Evolutionary conservation across 2,329 filamentous ascomycete species (phyloP).

Genomic region (Pyrenochaeta sp.): DNA sequence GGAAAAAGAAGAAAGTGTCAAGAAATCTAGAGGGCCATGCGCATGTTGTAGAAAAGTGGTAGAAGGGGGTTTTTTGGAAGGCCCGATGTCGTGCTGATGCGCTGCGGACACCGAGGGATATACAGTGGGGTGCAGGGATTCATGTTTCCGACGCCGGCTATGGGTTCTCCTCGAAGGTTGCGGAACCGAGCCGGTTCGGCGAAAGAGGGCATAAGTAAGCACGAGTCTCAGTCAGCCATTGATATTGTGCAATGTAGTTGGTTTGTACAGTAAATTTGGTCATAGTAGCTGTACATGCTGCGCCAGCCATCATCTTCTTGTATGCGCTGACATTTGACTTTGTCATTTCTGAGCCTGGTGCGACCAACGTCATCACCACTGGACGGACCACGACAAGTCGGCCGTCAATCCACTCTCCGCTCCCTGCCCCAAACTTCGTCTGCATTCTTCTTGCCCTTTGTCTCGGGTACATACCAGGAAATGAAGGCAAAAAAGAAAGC

Average conservation of each 20-base stretch:
- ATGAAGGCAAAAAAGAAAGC: conserved; percentile 76
- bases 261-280: not conserved
- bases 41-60: conserved; percentile 7
- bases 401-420: conserved; percentile 42
- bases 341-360: not conserved
- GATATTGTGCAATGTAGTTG: not conserved
- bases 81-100: not conserved
- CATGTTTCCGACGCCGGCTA: conserved; percentile 16
- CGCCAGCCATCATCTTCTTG: too few species aligned
- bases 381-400: too few species aligned
- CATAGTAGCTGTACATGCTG: not conserved
- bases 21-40: not conserved
- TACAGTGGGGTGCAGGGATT: not conserved
- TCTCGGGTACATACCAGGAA: conserved; percentile 80
- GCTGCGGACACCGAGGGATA: conserved; percentile 5
- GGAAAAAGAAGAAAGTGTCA: not conserved
- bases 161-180: conserved; percentile 22
- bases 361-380: not conserved
- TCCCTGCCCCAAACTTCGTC: conserved; percentile 91
- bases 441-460: conserved; percentile 80
- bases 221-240: conserved; percentile 30
- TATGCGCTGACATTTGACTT: not conserved
- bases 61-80: too few species aligned
- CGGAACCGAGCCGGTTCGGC: conserved; percentile 32
- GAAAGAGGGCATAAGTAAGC: conserved; percentile 12